Conservation (phyloP, 2,329 filamentous ascomycete species). For the Stenocarpella maydis region DNA sequence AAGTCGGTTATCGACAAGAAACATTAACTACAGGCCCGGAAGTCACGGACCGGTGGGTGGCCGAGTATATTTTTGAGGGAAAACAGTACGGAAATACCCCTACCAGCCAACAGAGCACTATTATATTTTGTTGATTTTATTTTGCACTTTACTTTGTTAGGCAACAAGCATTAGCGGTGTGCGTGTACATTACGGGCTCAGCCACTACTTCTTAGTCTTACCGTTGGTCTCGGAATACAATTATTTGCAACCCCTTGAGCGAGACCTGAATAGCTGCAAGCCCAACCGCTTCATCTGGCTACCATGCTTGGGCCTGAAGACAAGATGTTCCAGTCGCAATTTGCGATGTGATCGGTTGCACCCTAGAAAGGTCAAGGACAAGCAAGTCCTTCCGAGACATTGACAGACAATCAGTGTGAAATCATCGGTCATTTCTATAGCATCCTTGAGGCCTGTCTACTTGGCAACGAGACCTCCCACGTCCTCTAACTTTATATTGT, state of each 20-base stretch:
- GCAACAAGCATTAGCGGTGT: constrained; percentile 32
- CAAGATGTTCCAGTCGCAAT: no score
- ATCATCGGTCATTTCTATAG: background rate
- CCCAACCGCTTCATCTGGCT: no score
- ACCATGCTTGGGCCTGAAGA: no score
- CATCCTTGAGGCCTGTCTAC: background rate
- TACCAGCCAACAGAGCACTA: constrained; percentile 22
- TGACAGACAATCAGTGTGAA: background rate
- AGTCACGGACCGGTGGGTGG: background rate
- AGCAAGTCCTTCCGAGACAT: no score
- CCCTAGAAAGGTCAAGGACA: no score
- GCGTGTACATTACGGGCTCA: constrained; percentile 23
- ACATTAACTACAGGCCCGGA: constrained; percentile 43
- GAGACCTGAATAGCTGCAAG: no score
- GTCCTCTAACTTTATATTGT: constrained; percentile 49
- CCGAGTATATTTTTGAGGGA: constrained; percentile 4
- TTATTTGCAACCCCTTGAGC: background rate
- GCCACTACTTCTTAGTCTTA: constrained; percentile 5
- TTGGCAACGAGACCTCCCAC: constrained; percentile 45
- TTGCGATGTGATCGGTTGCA: no score
- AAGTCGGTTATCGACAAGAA: constrained; percentile 75
- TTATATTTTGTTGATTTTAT: constrained; percentile 10
- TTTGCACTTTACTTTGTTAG: constrained; percentile 9
- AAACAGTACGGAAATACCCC: constrained; percentile 28
- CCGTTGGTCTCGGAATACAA: constrained; percentile 9